Evolutionary conservation across 2,329 filamentous ascomycete species (phyloP).

Genomic region (Pyrenophora teres): DNA sequence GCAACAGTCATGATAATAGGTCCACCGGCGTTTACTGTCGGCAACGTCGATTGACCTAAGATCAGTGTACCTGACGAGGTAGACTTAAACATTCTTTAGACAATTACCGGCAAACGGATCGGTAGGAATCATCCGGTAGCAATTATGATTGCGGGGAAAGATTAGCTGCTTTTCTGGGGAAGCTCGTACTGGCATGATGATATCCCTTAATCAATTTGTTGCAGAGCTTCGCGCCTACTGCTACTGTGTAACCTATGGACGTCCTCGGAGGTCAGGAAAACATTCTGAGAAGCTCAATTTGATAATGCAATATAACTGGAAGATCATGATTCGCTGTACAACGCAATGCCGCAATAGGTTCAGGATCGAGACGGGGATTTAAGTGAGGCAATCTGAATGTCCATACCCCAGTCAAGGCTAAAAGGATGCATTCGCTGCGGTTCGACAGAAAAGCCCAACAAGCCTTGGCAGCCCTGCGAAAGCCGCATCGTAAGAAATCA

Average conservation of each 20-base stretch:
- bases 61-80: constrained; percentile 7
- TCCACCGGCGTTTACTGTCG: not conserved
- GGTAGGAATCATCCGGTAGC: constrained; percentile 2
- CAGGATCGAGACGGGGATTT: not conserved
- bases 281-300: no score
- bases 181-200: constrained; percentile 3
- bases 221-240: no score
- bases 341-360: not conserved
- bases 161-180: constrained; percentile 20
- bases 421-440: not conserved
- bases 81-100: constrained; percentile 31
- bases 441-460: not conserved
- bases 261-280: no score
- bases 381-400: constrained; percentile 2
- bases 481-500: not conserved
- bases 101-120: constrained; percentile 28
- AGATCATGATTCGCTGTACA: not conserved
- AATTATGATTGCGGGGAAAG: constrained; percentile 17
- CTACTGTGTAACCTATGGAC: no score
- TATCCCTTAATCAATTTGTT: not conserved
- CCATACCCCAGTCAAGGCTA: not conserved
- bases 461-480: not conserved
- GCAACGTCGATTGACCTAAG: not conserved
- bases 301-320: constrained; percentile 4
- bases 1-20: not conserved